Conservation (phyloP, 371 early-diverging fungal genomes). For the Zychaea mexicana region DNA sequence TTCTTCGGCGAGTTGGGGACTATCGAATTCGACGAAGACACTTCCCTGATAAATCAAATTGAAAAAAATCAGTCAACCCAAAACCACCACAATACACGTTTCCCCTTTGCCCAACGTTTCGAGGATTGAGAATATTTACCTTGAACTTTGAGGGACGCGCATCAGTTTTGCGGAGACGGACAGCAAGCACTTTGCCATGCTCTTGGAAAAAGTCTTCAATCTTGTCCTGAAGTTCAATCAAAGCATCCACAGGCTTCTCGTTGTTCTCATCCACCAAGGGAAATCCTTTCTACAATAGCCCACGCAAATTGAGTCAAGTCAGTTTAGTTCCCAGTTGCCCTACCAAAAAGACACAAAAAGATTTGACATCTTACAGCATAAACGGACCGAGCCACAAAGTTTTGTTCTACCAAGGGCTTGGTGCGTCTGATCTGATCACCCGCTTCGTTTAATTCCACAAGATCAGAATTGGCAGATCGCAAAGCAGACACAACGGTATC, state of each 20-base stretch:
- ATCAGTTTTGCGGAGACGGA: constrained; percentile 66
- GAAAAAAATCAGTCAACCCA: background rate
- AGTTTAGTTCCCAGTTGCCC: no score
- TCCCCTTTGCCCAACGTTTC: no score
- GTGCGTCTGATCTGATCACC: constrained; percentile 64
- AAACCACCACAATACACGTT: background rate
- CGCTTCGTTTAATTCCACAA: constrained; percentile 64
- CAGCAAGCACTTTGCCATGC: constrained; percentile 53
- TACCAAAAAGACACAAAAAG: background rate
- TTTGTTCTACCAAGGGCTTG: constrained; percentile 40
- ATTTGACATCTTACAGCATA: constrained; percentile 52
- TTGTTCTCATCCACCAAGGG: constrained; percentile 39
- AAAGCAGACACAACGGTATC: constrained; percentile 59
- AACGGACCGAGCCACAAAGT: constrained; percentile 55
- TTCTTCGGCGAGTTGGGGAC: constrained; percentile 54
- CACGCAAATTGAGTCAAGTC: no score
- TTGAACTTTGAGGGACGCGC: constrained; percentile 50
- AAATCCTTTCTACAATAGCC: constrained; percentile 57
- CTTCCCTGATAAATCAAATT: constrained; percentile 40
- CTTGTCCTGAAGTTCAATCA: constrained; percentile 58
- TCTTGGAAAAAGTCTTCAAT: constrained; percentile 57
- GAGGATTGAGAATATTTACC: background rate
- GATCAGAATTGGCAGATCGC: constrained; percentile 45
- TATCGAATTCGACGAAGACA: constrained; percentile 64
- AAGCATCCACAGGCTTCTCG: constrained; percentile 34